phyloP scores from a whole-genome alignment of 139 green algal genomes.

The Closterium sp. region DNA sequence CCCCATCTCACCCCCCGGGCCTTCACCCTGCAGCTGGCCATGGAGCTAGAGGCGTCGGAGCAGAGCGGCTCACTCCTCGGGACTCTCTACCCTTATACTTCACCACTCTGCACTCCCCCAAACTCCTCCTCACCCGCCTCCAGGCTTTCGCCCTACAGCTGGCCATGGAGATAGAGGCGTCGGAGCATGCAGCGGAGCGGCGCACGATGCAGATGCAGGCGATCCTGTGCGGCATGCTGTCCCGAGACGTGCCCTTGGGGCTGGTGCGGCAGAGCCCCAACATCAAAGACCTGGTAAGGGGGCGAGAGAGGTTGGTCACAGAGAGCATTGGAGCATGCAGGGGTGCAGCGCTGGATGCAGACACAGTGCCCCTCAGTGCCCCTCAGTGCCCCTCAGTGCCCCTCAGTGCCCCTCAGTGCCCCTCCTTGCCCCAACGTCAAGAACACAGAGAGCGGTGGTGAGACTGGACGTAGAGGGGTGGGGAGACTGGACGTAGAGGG shows the following conservation, averaged over 20 bases:
- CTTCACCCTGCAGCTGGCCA: constrained; percentile 29
- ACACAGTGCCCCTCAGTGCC: too few relatives aligned
- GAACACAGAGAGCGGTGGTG: too few relatives aligned
- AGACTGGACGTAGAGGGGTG: too few relatives aligned
- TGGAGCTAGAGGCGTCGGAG: constrained; percentile 24
- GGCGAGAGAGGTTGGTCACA: too few relatives aligned
- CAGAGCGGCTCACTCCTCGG: constrained; percentile 38
- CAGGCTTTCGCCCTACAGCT: constrained; percentile 40
- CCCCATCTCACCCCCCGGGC: constrained; percentile 22
- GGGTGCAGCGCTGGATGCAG: background rate
- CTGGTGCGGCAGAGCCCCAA: constrained; percentile 34
- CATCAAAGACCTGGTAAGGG: constrained; percentile 33
- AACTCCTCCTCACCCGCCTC: background rate
- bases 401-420: too few relatives aligned
- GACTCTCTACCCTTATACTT: too few relatives aligned
- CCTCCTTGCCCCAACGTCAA: too few relatives aligned
- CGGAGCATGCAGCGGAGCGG: constrained; percentile 27
- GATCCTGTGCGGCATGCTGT: constrained; percentile 41
- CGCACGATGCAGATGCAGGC: constrained; percentile 32
- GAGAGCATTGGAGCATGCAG: too few relatives aligned
- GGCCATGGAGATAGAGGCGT: constrained; percentile 17
- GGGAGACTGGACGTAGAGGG: too few relatives aligned
- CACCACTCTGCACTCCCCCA: too few relatives aligned
- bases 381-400: too few relatives aligned
- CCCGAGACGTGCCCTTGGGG: constrained; percentile 33